Evolutionary conservation across 768 basidiomycete genomes (phyloP).

Genomic region (Rhodotorula toruloides): DNA sequence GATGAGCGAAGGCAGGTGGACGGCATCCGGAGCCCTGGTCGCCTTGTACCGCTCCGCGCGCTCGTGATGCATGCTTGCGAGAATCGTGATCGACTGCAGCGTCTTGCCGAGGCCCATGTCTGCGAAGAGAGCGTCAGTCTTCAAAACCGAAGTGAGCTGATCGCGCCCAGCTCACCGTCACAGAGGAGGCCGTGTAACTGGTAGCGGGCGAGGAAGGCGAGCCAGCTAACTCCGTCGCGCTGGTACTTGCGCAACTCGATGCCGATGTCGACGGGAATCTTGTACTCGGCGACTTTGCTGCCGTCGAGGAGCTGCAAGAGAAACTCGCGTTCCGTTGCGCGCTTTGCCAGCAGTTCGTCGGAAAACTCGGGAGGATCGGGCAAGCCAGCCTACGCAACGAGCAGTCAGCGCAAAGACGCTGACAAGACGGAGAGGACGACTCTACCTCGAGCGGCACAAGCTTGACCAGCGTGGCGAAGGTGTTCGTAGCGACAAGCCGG

Average conservation of each 20-base stretch:
- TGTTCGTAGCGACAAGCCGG: conserved; percentile 89
- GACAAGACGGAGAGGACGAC: not conserved
- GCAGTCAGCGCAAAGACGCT: not conserved
- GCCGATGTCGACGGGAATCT: conserved; percentile 77
- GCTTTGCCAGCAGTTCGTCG: conserved; percentile 72
- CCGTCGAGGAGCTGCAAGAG: conserved; percentile 90
- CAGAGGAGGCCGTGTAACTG: conserved; percentile 96
- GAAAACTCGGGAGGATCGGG: conserved; percentile 93
- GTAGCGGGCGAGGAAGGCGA: conserved; percentile 95
- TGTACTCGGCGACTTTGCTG: conserved; percentile 84
- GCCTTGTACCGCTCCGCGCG: conserved; percentile 63
- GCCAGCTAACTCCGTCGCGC: conserved; percentile 97
- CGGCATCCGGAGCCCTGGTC: conserved; percentile 65
- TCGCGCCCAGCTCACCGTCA: conserved; percentile 78
- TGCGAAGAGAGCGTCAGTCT: conserved; percentile 45
- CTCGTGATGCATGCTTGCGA: conserved; percentile 89
- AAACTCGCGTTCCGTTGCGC: conserved; percentile 83
- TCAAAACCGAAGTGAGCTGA: not conserved
- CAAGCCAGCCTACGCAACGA: conserved; percentile 68
- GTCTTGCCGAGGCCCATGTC: conserved; percentile 99
- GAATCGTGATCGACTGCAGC: conserved; percentile 91
- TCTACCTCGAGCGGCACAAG: conserved; percentile 93
- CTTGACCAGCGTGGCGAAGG: conserved; percentile 93
- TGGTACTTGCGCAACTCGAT: conserved; percentile 96
- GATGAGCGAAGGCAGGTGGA: conserved; percentile 88